Evolutionary conservation across 1,284 basidiomycete genomes (phyloP).

Genomic region (Microbotryomycetes sp.): DNA sequence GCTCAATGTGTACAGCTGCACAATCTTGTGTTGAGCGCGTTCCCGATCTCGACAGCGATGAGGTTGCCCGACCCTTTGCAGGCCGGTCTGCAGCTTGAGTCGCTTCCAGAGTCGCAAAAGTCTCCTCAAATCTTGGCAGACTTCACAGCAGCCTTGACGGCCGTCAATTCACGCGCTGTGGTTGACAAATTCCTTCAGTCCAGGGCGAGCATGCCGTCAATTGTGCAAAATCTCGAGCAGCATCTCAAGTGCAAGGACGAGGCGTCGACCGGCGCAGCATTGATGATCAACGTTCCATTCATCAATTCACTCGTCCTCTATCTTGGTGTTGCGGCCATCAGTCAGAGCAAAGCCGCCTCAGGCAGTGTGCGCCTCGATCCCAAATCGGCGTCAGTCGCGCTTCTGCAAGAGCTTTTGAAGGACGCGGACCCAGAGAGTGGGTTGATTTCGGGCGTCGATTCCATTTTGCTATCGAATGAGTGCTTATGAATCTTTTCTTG

Average conservation of each 20-base stretch:
- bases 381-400: slow-evolving; percentile 70
- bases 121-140: slow-evolving; percentile 87
- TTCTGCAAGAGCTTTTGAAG: slow-evolving; percentile 71
- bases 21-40: slow-evolving; percentile 93
- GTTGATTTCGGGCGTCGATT: slow-evolving; percentile 33
- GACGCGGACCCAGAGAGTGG: slow-evolving; percentile 85
- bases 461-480: slow-evolving; percentile 5
- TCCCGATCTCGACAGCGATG: slow-evolving; percentile 59
- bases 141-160: slow-evolving; percentile 69
- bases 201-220: slow-evolving; percentile 45
- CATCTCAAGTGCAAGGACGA: slow-evolving; percentile 56
- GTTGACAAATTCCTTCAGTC: slow-evolving; percentile 74
- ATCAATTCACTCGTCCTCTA: slow-evolving; percentile 94
- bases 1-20: slow-evolving; percentile 89
- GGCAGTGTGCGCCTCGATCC: slow-evolving; percentile 71
- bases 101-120: slow-evolving; percentile 79
- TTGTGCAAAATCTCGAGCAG: slow-evolving; percentile 75
- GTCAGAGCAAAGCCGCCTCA: slow-evolving; percentile 71
- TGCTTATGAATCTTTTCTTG: slow-evolving; percentile 9
- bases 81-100: slow-evolving; percentile 47
- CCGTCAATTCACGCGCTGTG: slow-evolving; percentile 61
- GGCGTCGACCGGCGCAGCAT: not conserved
- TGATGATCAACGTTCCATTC: slow-evolving; percentile 61
- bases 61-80: slow-evolving; percentile 75
- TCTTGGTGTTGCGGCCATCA: slow-evolving; percentile 80